Conservation (phyloP, 2,329 filamentous ascomycete species). For the Sclerotinia borealis region DNA sequence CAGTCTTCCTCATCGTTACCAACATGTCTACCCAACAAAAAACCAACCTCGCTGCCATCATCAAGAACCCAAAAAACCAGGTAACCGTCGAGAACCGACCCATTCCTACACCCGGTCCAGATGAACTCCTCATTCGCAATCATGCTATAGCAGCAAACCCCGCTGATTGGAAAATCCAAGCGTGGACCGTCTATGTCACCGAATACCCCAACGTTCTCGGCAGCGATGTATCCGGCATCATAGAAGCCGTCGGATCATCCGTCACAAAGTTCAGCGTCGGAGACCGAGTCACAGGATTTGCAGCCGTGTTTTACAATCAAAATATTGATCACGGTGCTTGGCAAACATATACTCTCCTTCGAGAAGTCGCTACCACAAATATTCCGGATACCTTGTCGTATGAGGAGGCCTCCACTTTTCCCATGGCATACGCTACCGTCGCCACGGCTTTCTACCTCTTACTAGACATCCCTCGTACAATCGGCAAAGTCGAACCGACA, state of each 20-base stretch:
- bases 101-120: conserved; percentile 29
- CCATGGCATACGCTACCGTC: conserved; percentile 24
- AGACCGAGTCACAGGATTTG: conserved; percentile 40
- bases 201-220: conserved; percentile 36
- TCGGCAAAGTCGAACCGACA: conserved; percentile 6
- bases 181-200: conserved; percentile 10
- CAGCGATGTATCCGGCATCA: conserved; percentile 17
- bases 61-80: conserved; percentile 29
- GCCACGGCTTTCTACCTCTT: conserved; percentile 13
- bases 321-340: conserved; percentile 35
- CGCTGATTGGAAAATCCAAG: conserved; percentile 36
- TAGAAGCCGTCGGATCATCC: conserved; percentile 14
- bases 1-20: not conserved
- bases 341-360: conserved; percentile 39
- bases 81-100: conserved; percentile 33
- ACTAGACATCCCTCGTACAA: conserved; percentile 15
- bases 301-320: conserved; percentile 37
- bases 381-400: conserved; percentile 22
- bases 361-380: conserved; percentile 36
- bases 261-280: conserved; percentile 22
- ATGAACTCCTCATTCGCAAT: conserved; percentile 34
- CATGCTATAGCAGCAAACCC: conserved; percentile 36
- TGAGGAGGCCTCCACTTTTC: conserved; percentile 22
- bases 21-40: conserved; percentile 8
- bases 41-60: conserved; percentile 18